Conservation (phyloP, 768 basidiomycete genomes). For the Tricholoma flavovirens region DNA sequence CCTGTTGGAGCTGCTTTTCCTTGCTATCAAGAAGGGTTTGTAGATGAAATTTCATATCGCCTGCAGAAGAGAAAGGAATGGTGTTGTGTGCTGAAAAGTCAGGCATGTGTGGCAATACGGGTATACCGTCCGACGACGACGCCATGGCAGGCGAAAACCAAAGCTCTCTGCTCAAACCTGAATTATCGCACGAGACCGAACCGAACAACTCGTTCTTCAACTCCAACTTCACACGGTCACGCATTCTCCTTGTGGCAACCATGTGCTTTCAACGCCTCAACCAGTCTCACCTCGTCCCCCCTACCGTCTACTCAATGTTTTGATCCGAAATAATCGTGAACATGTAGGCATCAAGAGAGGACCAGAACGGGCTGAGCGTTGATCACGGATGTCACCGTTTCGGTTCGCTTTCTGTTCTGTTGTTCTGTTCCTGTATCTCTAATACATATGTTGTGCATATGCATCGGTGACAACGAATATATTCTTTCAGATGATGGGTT, state of each 20-base stretch:
- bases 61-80: constrained; percentile 43
- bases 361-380: no score
- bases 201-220: constrained; percentile 19
- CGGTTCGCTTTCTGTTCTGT: not conserved
- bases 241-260: no score
- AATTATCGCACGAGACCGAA: constrained; percentile 4
- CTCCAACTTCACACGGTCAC: constrained; percentile 23
- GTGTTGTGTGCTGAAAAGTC: constrained; percentile 34
- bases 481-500: no score
- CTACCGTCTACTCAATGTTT: no score
- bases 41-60: constrained; percentile 57
- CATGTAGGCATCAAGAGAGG: no score
- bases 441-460: no score
- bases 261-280: no score
- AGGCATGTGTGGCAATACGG: constrained; percentile 29
- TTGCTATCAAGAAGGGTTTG: constrained; percentile 80
- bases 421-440: no score
- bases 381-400: no score
- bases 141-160: constrained; percentile 30
- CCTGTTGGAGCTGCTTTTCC: constrained; percentile 87
- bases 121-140: constrained; percentile 32
- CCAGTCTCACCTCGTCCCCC: not conserved
- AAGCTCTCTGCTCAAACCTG: constrained; percentile 8
- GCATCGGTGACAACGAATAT: no score
- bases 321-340: no score